phyloP scores from a whole-genome alignment of 2,329 filamentous ascomycete genomes.

The Ophiostoma tasmaniense region DNA sequence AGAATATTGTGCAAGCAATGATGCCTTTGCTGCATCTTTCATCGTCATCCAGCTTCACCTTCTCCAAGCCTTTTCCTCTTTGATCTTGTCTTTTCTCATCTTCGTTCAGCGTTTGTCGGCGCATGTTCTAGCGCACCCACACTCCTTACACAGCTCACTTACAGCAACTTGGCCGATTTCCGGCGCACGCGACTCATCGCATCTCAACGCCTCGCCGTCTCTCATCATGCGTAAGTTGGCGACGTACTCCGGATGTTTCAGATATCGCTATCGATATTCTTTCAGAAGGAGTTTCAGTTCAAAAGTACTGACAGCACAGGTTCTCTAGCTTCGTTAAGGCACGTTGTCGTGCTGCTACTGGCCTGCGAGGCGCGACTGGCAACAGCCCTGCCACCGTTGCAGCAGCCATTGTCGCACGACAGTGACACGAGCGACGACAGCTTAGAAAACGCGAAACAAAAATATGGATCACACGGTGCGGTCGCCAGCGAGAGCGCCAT shows the following conservation, averaged over 20 bases:
- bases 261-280: too few species aligned
- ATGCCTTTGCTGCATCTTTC: slow-evolving; percentile 1
- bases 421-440: background rate
- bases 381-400: slow-evolving; percentile 8
- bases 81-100: background rate
- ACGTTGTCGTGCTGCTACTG: slow-evolving; percentile 12
- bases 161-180: background rate
- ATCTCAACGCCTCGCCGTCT: background rate
- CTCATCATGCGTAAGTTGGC: background rate
- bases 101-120: background rate
- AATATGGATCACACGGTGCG: slow-evolving; percentile 40
- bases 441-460: background rate
- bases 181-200: background rate
- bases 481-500: slow-evolving; percentile 62
- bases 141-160: background rate
- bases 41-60: background rate
- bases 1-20: background rate
- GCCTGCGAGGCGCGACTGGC: slow-evolving; percentile 6
- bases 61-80: background rate
- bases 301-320: background rate
- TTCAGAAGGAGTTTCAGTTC: background rate
- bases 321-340: background rate
- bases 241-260: too few species aligned
- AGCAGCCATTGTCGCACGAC: slow-evolving; percentile 13
- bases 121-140: background rate